Evolutionary conservation across 1,284 basidiomycete genomes (phyloP).

Genomic region (Tilletia indica): DNA sequence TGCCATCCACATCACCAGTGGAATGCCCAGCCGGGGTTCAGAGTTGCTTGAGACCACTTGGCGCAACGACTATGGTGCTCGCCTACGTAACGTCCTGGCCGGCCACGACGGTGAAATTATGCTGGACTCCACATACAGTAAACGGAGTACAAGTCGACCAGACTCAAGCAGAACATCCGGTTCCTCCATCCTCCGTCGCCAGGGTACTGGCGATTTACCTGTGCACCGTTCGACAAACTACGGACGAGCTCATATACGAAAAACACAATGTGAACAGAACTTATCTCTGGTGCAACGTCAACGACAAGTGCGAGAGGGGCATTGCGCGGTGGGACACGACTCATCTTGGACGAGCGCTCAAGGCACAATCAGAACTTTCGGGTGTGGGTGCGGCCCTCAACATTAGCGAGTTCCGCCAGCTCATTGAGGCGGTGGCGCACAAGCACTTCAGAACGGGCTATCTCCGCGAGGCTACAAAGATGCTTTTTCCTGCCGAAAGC

Average conservation of each 20-base stretch:
- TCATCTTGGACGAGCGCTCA: too few relatives aligned
- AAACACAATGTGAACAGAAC: not conserved
- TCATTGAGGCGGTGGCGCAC: not conserved
- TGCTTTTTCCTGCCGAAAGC: too few relatives aligned
- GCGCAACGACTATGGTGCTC: not conserved
- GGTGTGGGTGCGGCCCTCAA: too few relatives aligned
- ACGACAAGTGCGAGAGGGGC: too few relatives aligned
- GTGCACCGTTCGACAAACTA: not conserved
- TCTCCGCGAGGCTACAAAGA: too few relatives aligned
- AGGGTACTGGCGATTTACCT: not conserved
- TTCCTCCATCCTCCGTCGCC: not conserved
- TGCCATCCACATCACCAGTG: conserved; percentile 3
- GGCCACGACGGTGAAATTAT: not conserved
- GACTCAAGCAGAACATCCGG: not conserved
- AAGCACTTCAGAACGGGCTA: not conserved
- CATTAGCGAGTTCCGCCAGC: too few relatives aligned
- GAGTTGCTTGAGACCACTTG: not conserved
- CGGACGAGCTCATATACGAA: too few relatives aligned
- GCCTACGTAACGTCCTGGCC: not conserved
- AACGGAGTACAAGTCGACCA: not conserved
- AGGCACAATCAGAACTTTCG: too few relatives aligned
- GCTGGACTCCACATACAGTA: not conserved
- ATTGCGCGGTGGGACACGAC: too few relatives aligned
- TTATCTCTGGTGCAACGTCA: not conserved
- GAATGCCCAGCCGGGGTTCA: conserved; percentile 1